A percentile compares a stretch with the other conserved stretches of the same genome.
These are phyloP conservation scores for Starmera dryadoides DNA, from an alignment of 805 yeast species.

Conservation along the genomic window DNA sequence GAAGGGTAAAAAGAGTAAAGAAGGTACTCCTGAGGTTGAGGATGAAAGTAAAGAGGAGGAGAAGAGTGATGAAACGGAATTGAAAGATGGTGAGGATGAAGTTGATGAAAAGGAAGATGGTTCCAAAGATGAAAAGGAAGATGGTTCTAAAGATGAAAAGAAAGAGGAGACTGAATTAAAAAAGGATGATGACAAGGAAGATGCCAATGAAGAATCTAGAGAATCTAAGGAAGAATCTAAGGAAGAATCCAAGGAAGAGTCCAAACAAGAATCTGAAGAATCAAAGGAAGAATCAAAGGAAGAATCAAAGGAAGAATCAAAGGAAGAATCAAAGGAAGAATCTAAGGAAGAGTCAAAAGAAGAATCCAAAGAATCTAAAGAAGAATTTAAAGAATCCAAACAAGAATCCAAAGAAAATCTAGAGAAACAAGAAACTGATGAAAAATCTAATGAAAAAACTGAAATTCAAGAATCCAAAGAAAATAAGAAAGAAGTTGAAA, in stretches of 20 bases:
- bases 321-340: background rate
- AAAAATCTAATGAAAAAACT: background rate
- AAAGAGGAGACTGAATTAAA: slow-evolving; percentile 2
- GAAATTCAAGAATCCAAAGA: slow-evolving; percentile 4
- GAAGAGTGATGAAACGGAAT: background rate
- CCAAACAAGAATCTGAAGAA: slow-evolving; percentile 2
- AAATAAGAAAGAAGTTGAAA: slow-evolving; percentile 2
- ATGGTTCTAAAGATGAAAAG: slow-evolving; percentile 1
- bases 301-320: background rate
- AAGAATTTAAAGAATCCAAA: slow-evolving; percentile 4
- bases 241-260: slow-evolving; percentile 2
- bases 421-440: slow-evolving; percentile 2
- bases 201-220: slow-evolving; percentile 4
- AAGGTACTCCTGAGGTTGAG: slow-evolving; percentile 6
- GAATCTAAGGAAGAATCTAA: slow-evolving; percentile 2
- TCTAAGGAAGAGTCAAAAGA: background rate
- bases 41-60: slow-evolving; percentile 11
- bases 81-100: slow-evolving; percentile 3
- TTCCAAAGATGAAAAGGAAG: slow-evolving; percentile 2
- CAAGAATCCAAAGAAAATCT: slow-evolving; percentile 1
- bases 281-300: slow-evolving; percentile 5
- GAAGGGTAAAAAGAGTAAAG: slow-evolving; percentile 17
- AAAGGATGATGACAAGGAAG: slow-evolving; percentile 2
- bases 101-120: slow-evolving; percentile 3
- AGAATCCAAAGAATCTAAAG: slow-evolving; percentile 3